Percentiles rank a stretch among this genome's conserved stretches.
Evolutionary conservation across 1,284 basidiomycete species (phyloP).

Genomic region (Phlebopus sp.): DNA sequence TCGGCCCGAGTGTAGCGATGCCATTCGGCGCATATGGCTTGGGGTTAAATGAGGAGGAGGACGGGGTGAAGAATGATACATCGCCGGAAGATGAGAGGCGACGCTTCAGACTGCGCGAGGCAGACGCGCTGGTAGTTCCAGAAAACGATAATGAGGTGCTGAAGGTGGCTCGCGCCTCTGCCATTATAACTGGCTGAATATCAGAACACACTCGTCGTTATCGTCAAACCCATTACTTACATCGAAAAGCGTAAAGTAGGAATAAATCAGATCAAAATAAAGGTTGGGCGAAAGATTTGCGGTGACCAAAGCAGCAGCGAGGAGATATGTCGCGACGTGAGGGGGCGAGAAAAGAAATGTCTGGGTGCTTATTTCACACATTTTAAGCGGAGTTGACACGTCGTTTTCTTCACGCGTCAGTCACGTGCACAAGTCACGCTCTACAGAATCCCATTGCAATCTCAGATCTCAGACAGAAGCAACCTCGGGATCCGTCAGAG

Average conservation of each 20-base stretch:
- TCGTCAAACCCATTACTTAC: conserved; percentile 7
- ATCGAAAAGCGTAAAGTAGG: neutral
- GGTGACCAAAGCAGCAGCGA: neutral
- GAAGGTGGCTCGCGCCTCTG: conserved; percentile 26
- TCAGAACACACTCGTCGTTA: neutral
- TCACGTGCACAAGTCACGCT: conserved; percentile 22
- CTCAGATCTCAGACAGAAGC: conserved; percentile 4
- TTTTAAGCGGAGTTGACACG: conserved; percentile 43
- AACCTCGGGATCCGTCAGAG: conserved; percentile 33
- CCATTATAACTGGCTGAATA: conserved; percentile 22
- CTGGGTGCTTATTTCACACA: conserved; percentile 28
- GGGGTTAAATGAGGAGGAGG: conserved; percentile 57
- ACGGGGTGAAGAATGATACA: conserved; percentile 56
- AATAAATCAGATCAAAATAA: neutral
- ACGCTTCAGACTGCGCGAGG: conserved; percentile 44
- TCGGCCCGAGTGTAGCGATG: conserved; percentile 18
- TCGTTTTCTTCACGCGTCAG: conserved; percentile 22
- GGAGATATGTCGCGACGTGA: conserved; percentile 2
- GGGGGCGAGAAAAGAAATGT: conserved; percentile 17
- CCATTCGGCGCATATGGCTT: conserved; percentile 50
- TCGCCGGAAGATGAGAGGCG: conserved; percentile 43
- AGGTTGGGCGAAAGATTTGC: conserved; percentile 1
- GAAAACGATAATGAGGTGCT: conserved; percentile 26
- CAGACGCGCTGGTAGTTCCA: conserved; percentile 7
- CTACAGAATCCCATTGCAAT: neutral